Conservation (phyloP, 1,284 basidiomycete species). For the Agroathelia rolfsii region DNA sequence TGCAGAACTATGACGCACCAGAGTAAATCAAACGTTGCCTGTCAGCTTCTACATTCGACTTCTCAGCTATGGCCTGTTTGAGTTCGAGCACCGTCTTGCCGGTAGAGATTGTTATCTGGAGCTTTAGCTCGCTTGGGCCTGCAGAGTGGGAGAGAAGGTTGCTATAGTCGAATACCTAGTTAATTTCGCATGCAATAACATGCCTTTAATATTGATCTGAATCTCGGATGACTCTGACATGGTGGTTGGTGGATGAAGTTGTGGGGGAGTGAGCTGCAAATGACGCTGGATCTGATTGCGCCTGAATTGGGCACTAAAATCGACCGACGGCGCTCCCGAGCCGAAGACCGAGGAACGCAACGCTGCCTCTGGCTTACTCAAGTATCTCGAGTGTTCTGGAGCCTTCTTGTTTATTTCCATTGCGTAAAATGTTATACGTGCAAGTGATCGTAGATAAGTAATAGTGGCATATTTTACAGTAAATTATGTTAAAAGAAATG, state of each 20-base stretch:
- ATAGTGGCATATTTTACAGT: too few relatives aligned
- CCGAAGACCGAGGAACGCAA: too few relatives aligned
- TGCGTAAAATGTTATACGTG: too few relatives aligned
- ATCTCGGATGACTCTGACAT: conserved; percentile 55
- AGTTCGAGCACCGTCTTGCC: conserved; percentile 79
- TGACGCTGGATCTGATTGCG: neutral
- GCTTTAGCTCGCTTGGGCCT: conserved; percentile 86
- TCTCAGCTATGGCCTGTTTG: conserved; percentile 75
- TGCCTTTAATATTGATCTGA: conserved; percentile 70
- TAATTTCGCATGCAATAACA: neutral
- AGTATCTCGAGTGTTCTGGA: too few relatives aligned
- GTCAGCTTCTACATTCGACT: conserved; percentile 79
- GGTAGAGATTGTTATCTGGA: conserved; percentile 70
- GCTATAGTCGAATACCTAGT: too few relatives aligned
- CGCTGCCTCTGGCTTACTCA: too few relatives aligned
- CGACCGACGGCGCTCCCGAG: too few relatives aligned
- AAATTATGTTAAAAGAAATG: too few relatives aligned
- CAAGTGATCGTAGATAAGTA: too few relatives aligned
- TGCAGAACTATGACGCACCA: conserved; percentile 35
- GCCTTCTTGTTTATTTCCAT: too few relatives aligned
- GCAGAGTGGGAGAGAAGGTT: neutral
- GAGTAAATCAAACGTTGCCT: conserved; percentile 84
- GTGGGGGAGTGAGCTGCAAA: conserved; percentile 1
- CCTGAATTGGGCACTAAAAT: too few relatives aligned
- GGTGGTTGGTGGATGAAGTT: conserved; percentile 16